Base-by-base conservation (phyloP, 75 land plant genomes). In the Larix kaempferi region DNA sequence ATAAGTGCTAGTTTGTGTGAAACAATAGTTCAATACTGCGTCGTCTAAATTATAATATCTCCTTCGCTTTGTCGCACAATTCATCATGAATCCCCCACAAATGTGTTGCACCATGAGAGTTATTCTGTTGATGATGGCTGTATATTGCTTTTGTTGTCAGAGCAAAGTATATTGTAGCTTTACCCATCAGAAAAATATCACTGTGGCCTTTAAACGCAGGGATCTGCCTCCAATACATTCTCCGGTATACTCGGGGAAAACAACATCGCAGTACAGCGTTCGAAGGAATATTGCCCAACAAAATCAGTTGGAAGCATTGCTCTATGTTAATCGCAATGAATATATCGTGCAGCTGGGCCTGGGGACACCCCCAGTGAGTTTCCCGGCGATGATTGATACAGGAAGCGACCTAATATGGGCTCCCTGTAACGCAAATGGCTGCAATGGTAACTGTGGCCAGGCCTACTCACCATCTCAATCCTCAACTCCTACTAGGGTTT, bases 391-490 rank as follows among this genome's bases (percentile, higher is more conserved):
- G 22, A 79, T 80, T 21, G 83, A 80, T 57, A 82, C 83, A 56
- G 77, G 84, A 19, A 80, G 83, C 3, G 84, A 82, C 54, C 71
- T 82, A 33, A 82, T 82, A 13, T 82, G 83, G 83, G 69, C 15
- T 1, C 69, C 69, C 39, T 65, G 41, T 17, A 65, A 65, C 35
- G 19, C n/a, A 16, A 16, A 35, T 17, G 2, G 19, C 33, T 65
- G 69, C 69, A 65, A 17, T 0, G 19, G 19, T 2, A 33, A 33
- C 35, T 17, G 69, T 8, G 15, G 8, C 22, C n/a, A 59, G 10
- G 8, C 2, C n/a, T 59, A 59, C 23, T 59, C 61, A 19, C 61
- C 61, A 6, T 7, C 23, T 6, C n/a, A 59, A 22, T 21, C 61
- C 23, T 59, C 25, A 22, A 59, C 10, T 37, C 41, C 69, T 17